Evolutionary conservation across 306 rosid species (phyloP).

Genomic region (Acacia crassicarpa): DNA sequence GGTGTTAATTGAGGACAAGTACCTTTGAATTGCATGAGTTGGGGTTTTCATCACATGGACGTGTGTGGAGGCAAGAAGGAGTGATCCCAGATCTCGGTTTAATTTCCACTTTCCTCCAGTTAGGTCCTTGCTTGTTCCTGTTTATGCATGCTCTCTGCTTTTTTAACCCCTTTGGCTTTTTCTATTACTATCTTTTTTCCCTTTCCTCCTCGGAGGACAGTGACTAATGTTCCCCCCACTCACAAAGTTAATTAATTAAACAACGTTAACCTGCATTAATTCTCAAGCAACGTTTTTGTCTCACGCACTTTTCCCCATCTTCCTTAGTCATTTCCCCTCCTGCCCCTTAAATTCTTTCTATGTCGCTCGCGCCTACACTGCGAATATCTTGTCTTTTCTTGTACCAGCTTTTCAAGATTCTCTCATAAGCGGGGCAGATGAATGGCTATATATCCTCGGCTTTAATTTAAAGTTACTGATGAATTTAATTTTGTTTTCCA

Average conservation of each 20-base stretch:
- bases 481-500: neutral
- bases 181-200: neutral
- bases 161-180: neutral
- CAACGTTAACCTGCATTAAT: conserved; percentile 23
- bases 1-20: neutral
- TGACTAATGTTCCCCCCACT: conserved; percentile 17
- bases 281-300: conserved; percentile 41
- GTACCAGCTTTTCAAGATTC: conserved; percentile 1
- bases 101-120: neutral
- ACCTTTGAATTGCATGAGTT: conserved; percentile 14
- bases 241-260: neutral
- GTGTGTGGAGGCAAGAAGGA: neutral
- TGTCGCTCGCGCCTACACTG: neutral
- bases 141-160: conserved; percentile 5
- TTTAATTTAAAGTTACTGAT: neutral
- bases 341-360: neutral
- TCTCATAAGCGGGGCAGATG: neutral
- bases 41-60: conserved; percentile 27
- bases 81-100: conserved; percentile 12
- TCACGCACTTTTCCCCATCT: conserved; percentile 17
- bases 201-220: neutral
- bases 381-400: neutral
- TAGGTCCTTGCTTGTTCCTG: conserved; percentile 5
- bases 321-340: conserved; percentile 29
- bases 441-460: neutral